Evolutionary conservation across 163 green algal genomes (phyloP), one percentile per base, ranked within the genome.

Genomic region (Volvox carteri): DNA sequence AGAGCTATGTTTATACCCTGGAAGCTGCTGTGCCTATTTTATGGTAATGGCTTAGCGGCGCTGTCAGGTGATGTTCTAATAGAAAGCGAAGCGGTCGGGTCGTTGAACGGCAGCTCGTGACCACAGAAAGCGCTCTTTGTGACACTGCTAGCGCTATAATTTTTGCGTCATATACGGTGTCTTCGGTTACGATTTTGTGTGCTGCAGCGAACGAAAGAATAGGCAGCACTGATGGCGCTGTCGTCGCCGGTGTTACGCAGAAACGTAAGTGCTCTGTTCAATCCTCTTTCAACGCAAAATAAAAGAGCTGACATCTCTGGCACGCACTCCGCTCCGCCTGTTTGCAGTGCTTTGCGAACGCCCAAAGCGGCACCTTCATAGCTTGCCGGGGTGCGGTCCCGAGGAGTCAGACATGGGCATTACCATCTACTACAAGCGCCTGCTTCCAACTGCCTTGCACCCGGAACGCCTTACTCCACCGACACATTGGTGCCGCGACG

Each of bases 181-280:
- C n/a, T n/a, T n/a, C n/a, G n/a, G n/a, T n/a, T n/a, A n/a, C n/a
- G n/a, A n/a, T n/a, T n/a, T n/a, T n/a, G n/a, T 7, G 3, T 72
- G 60, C 60, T 72, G 11, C 60, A 39, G 60, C 60, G 60, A 72
- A 19, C n/a, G 60, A 33, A 23, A 72, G 60, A 30, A 11, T 39
- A 33, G 37, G 37, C 14, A 33, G 23, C 23, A 72, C 3, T 7
- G 19, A 85, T 85, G 77, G 77, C 77, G 39, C 52, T 85, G 5
- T 39, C 74, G 46, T 83, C 76, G 33, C 54, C 76, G 5, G 35
- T 73, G 52, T 37, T 85, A 56, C 52, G 77, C 52, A 33, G 70
- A 78, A 30, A 37, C 39, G 70, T 78, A 78, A 78, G 70, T 54
- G 2, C 7, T 72, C 21, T 37, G 18, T 78, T 37, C 70, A 78